phyloP scores from a whole-genome alignment of 2,329 filamentous ascomycete species.

The Penicillium sp. region DNA sequence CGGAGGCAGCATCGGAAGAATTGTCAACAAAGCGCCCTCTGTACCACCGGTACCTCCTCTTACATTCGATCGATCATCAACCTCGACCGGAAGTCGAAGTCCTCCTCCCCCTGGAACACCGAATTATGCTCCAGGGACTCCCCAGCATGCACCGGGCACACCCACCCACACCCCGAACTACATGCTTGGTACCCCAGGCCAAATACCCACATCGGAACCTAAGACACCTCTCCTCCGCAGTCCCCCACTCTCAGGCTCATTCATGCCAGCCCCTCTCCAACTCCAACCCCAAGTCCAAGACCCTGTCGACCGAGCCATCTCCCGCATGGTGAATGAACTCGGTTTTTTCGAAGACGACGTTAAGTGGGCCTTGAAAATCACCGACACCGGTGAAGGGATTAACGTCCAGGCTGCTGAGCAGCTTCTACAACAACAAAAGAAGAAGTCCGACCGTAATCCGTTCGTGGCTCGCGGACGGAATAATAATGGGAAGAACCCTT shows the following conservation, averaged over 20 bases:
- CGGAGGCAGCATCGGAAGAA: slow-evolving; percentile 34
- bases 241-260: not conserved
- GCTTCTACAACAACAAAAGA: slow-evolving; percentile 49
- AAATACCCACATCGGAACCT: not conserved
- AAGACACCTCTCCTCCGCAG: not conserved
- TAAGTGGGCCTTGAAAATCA: slow-evolving; percentile 58
- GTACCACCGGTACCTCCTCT: slow-evolving; percentile 8
- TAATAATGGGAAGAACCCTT: slow-evolving; percentile 6
- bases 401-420: slow-evolving; percentile 60
- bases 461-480: slow-evolving; percentile 17
- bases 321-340: slow-evolving; percentile 57
- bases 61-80: slow-evolving; percentile 12
- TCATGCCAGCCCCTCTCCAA: slow-evolving; percentile 12
- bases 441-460: slow-evolving; percentile 22
- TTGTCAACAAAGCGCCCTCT: not conserved
- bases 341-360: slow-evolving; percentile 59
- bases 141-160: not conserved
- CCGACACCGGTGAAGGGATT: slow-evolving; percentile 61
- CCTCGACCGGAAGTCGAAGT: slow-evolving; percentile 17
- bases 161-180: slow-evolving; percentile 5
- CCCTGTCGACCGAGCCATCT: slow-evolving; percentile 58
- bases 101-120: slow-evolving; percentile 16
- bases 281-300: slow-evolving; percentile 43
- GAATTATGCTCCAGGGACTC: not conserved
- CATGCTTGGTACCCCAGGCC: not conserved